Base-by-base conservation (phyloP, 768 basidiomycete species). In the Russula foetens region DNA sequence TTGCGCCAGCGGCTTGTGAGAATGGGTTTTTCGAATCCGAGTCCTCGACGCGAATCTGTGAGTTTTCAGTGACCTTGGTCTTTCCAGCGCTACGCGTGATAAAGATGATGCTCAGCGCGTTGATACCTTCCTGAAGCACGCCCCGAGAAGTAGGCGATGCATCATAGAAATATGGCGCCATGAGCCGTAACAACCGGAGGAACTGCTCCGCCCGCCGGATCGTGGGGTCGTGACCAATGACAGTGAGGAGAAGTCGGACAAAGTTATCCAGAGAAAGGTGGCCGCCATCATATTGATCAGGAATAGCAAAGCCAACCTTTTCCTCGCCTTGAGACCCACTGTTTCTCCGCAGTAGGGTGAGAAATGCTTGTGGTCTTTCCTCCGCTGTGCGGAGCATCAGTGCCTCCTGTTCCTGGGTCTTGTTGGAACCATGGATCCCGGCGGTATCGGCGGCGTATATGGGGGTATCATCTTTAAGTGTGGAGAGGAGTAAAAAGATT, bases 171-270 rank as follows among this genome's bases (percentile, higher is more conserved):
- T 79, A 69, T 4, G 84, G 83, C 0, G 80, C 72, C 49, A 88
- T 72, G 43, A 77, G 74, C 11, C 82, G 80, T 19, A 92, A 74
- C 28, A 88, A 73, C 5, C 77, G 76, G 44, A 92, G 72, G 71
- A 90, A 90, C 56, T 84, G 77, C 63, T 89, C 81, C 2, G 88
- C 84, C 23, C 88, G 83, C 24, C 80, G 71, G 49, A 84, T 84
- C 5, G 79, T 76, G 17, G 84, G 77, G 69, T 90, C 84, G 64
- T 90, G 85, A 7, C 87, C 88, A 56, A 92, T 88, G 60, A 92
- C 84, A 1, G 89, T 91, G 31, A 90, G 76, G 68, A 90, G 83
- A 8, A 92, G 76, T 17, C 84, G 81, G 29, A 88, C 81, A 26
- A 90, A 76, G 67, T 90, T 77, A 61, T 86, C 85, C 67, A 86